phyloP scores from a whole-genome alignment of 257 asterid species.

The Craterostigma plantagineum region DNA sequence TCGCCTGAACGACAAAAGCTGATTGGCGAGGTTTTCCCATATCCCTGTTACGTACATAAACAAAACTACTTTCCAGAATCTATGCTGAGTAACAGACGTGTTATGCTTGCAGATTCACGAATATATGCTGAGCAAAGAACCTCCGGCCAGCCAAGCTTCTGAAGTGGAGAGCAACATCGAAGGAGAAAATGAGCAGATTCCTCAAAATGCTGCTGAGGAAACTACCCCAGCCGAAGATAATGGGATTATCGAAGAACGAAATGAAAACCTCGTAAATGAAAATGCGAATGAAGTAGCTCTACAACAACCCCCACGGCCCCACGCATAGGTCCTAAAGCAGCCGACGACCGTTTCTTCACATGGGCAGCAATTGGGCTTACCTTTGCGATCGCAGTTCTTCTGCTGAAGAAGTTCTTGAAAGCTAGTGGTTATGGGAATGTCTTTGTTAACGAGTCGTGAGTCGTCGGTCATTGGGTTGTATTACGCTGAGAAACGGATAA shows the following conservation, averaged over 20 bases:
- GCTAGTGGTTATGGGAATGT: constrained; percentile 45
- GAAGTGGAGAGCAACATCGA: constrained; percentile 2
- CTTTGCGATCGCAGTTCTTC: constrained; percentile 38
- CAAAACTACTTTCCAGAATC: no score
- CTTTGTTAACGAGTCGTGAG: constrained; percentile 34
- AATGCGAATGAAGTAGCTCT: no score
- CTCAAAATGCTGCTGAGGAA: no score
- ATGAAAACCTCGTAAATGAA: constrained; percentile 12
- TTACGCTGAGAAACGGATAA: no score
- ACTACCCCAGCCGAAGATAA: no score
- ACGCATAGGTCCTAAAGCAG: no score
- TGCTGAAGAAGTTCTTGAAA: constrained; percentile 54
- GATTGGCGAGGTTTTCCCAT: no score
- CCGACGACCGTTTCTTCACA: constrained; percentile 35
- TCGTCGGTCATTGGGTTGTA: neutral
- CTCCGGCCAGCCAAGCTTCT: constrained; percentile 19
- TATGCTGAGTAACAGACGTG: no score
- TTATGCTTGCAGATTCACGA: constrained; percentile 34
- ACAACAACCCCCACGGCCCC: no score
- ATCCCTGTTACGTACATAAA: no score
- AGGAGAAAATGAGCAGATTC: no score
- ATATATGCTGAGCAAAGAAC: constrained; percentile 43
- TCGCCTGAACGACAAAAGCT: no score
- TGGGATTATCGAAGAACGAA: constrained; percentile 15
- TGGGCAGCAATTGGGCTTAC: constrained; percentile 59